Evolutionary conservation across 148 eudicot genomes (phyloP), one percentile per base, ranked within the genome.

Genomic region (Rhododendron simsii): DNA sequence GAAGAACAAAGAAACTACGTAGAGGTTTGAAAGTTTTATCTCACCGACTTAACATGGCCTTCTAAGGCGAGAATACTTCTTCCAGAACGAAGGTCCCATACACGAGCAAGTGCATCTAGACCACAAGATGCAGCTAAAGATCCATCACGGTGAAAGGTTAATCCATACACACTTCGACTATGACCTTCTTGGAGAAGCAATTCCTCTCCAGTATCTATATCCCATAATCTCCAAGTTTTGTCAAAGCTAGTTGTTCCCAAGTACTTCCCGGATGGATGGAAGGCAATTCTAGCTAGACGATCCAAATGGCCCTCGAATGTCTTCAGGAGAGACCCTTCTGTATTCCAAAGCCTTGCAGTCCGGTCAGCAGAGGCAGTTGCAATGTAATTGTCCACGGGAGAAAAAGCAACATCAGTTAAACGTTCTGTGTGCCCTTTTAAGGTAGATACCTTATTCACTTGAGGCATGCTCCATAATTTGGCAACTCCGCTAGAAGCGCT

Each of bases 131-230:
- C 98, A 9, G 89, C 98, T 88, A 97, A 87, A 77, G 99, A 95
- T 75, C 99, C 99, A 90, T 97, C 99, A n/a, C 83, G 90, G 86
- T 97, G 99, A 83, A 97, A 97, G 86, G 93, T 67, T 74, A 94
- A 65, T 59, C 96, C 96, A 91, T 97, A 97, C 2, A 97, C 93
- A 87, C 96, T 92, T 89, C 98, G 91, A 86, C 99, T 97, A 65
- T 97, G 99, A 78, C 99, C 99, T 91, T 97, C 99, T 88, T 95
- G 99, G 82, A 95, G 95, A 84, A 97, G 95, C 92, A 95, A 91
- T 91, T 97, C 99, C 55, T 91, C 88, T 30, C 98, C 96, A 78
- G 91, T 92, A 87, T 92, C 96, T 55, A 94, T 86, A 91, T 97
- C 96, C 99, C 99, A 95, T 85, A 95, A 85, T 84, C 99, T 95